Conservation (phyloP, 192 early-diverging fungal species). For the Dissophora ornata region DNA sequence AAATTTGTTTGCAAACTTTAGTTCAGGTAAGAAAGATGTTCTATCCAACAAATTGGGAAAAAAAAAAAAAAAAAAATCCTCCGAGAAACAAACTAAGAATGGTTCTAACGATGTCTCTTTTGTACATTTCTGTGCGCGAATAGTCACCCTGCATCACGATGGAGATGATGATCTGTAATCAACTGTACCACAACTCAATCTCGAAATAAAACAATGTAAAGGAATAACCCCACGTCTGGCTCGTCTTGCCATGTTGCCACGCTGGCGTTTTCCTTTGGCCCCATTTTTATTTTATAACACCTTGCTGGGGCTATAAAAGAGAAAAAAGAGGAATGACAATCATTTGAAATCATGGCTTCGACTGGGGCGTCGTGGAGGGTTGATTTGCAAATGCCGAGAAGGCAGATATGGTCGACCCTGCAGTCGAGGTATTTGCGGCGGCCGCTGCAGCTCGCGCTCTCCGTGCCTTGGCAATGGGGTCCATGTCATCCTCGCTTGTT, state of each 20-base stretch:
- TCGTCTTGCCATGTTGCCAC: too few species aligned
- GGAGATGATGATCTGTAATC: slow-evolving; percentile 61
- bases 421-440: not conserved
- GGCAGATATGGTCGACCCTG: slow-evolving; percentile 34
- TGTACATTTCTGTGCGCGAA: not conserved
- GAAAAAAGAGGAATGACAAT: too few species aligned
- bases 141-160: slow-evolving; percentile 70
- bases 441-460: slow-evolving; percentile 21
- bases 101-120: not conserved
- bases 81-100: too few species aligned
- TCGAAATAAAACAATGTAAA: slow-evolving; percentile 12
- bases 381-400: slow-evolving; percentile 40
- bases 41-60: not conserved
- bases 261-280: too few species aligned
- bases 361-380: slow-evolving; percentile 15
- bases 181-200: slow-evolving; percentile 9
- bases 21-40: slow-evolving; percentile 64
- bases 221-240: not conserved
- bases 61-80: not conserved
- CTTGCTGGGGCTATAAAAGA: not conserved
- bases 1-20: slow-evolving; percentile 74
- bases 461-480: slow-evolving; percentile 46
- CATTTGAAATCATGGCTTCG: slow-evolving; percentile 8
- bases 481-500: slow-evolving; percentile 30
- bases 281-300: not conserved